A percentile compares a stretch with the other conserved stretches of the same genome.
Evolutionary conservation across 345 rosid genomes (phyloP).

Genomic region (Excoecaria cochinchinensis): DNA sequence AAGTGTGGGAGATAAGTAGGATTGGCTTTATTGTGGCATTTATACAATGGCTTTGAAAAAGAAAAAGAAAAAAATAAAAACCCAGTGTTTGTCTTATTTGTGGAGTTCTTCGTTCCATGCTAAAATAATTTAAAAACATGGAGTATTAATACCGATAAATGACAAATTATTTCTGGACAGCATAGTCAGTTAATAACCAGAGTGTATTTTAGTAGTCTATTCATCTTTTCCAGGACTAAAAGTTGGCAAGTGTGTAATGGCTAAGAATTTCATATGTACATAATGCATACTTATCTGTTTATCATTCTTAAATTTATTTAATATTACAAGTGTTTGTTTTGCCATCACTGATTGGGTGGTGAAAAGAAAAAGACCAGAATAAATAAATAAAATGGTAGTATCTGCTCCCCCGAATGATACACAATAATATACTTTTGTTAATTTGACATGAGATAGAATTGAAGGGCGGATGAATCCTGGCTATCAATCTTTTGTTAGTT

Average conservation of each 20-base stretch:
- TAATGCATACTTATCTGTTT: background rate
- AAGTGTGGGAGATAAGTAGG: constrained; percentile 25
- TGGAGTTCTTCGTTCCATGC: background rate
- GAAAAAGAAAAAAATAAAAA: too few relatives aligned
- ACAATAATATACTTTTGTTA: background rate
- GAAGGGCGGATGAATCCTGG: background rate
- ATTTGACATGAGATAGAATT: too few relatives aligned
- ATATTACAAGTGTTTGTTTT: background rate
- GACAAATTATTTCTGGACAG: constrained; percentile 12
- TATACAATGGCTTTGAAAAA: background rate
- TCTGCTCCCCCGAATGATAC: too few relatives aligned
- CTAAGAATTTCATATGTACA: constrained; percentile 5
- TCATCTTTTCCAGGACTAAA: constrained; percentile 3
- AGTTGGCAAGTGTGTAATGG: constrained; percentile 23
- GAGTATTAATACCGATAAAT: background rate
- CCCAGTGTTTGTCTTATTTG: background rate
- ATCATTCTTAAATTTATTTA: background rate
- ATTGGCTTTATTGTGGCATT: background rate
- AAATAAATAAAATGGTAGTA: background rate
- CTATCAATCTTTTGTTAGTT: background rate
- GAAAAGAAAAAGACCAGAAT: background rate
- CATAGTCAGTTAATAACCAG: constrained; percentile 6
- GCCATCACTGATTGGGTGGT: background rate
- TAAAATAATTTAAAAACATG: background rate
- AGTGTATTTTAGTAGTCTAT: constrained; percentile 3